Conservation (phyloP, 331 rosid genomes). For the Stylosanthes scabra region DNA sequence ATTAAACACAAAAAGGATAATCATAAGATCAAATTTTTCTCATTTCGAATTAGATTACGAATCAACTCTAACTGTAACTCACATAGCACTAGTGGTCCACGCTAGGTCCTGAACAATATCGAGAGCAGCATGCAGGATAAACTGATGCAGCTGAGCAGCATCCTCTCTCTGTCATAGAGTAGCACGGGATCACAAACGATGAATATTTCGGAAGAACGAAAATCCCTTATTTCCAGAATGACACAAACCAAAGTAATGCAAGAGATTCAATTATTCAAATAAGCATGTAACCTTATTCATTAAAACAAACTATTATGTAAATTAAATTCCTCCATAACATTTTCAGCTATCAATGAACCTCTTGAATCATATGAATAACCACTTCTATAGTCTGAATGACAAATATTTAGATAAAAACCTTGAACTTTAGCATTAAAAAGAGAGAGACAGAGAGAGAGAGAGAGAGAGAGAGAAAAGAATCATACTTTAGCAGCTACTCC, state of each 20-base stretch:
- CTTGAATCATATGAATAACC: not conserved
- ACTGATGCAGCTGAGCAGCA: constrained; percentile 96
- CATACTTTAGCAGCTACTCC: constrained; percentile 93
- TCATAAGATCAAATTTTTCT: constrained; percentile 1
- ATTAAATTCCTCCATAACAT: constrained; percentile 18
- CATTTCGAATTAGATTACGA: not conserved
- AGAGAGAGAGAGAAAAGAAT: not conserved
- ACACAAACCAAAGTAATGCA: not conserved
- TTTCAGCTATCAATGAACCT: constrained; percentile 22
- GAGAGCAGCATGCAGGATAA: constrained; percentile 90
- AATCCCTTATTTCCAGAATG: constrained; percentile 15
- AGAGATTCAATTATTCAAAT: constrained; percentile 29
- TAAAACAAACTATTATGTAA: not conserved
- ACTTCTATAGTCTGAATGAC: constrained; percentile 9
- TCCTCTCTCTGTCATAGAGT: constrained; percentile 81
- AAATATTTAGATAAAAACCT: constrained; percentile 11
- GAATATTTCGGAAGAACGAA: constrained; percentile 3
- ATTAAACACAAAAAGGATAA: not conserved
- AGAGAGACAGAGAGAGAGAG: not conserved
- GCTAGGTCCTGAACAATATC: constrained; percentile 99
- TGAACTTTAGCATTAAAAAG: not conserved
- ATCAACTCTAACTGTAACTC: constrained; percentile 35
- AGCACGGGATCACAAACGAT: constrained; percentile 31
- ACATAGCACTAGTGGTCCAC: constrained; percentile 99
- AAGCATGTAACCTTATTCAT: constrained; percentile 8